Base-by-base conservation (phyloP, 1,139 yeast species). In the Meyerozyma carpophila region DNA sequence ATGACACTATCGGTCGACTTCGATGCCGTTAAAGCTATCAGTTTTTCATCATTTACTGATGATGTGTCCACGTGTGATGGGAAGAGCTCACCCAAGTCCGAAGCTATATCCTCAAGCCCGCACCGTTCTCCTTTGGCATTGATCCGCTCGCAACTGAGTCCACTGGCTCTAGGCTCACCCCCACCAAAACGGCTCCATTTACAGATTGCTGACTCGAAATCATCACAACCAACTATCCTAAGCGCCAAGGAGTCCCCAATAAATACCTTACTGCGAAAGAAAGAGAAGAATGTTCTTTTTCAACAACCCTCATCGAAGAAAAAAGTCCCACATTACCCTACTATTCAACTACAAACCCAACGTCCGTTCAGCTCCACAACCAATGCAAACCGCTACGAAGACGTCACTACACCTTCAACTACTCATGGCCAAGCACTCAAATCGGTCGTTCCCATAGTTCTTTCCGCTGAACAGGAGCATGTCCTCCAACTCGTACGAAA, bases 391-490 rank as follows among this genome's bases (percentile, higher is more conserved):
- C 14, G 20, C 37, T 10, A 20, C 25, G 37, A 34, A 21, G 37
- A 34, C 14, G 37, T 41, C 32, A 10, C 28, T 37, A 36, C 28
- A 13, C 5, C 28, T 29, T 18, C 37, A 1, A 21, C 16, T 3
- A 8, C 26, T 13, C 25, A 34, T 8, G 10, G 9, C 13, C 16
- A 31, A 31, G 28, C 18, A 40, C 24, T 49, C 37, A 65, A 64
- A 45, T 53, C 46, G 14, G 75, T 70, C 5, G 62, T 59, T 41
- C 73, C 76, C 1, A 61, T 70, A 14, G 51, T 68, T 10, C 57
- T 73, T 8, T 70, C 77, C 0, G 48, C 59, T 11, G 77, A 73
- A 48, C 78, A 73, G 51, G 70, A 70, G 47, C 57, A 61, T 44
- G 68, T 73, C 21, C 56, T 71, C 9, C 57, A 63, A 24, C 58